Evolutionary conservation across 805 yeast genomes (phyloP), one percentile per base, ranked within the genome.

Genomic region (Cyberlindnera suaveolens): DNA sequence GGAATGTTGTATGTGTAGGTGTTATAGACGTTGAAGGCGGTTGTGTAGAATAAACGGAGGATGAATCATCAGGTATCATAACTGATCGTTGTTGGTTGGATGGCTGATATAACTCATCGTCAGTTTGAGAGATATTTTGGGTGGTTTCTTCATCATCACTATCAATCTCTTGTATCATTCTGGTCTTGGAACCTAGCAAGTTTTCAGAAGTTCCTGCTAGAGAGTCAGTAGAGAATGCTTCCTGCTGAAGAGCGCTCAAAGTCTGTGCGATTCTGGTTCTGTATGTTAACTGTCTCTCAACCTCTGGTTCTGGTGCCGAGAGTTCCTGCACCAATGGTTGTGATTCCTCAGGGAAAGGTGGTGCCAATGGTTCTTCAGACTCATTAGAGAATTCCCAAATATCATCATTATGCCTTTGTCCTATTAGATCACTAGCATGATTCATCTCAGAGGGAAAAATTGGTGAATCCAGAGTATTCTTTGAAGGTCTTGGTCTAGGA

Each of bases 401-500:
- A 6, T 39, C 47, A 19, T 34, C 18, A 33, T 5, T 27, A 31
- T 5, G 10, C 15, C 42, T 32, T 26, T 17, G 5, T 9, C 27
- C 11, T 23, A 23, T n/a, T 17, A 39, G 38, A 14, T 34, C 34
- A n/a, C 26, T 8, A 7, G 32, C 14, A 13, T 31, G 27, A 13
- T 27, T 15, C 26, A 37, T 14, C 15, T 41, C 50, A 7, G 45
- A 35, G 6, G 43, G 42, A 1, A 36, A 37, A 2, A 44, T 36
- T 7, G 47, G 39, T 1, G 51, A 48, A 3, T 30, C 35, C 7
- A n/a, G 13, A 5, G 40, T 30, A 20, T 18, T 31, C 8, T n/a
- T 31, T 36, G 41, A 6, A 5, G 62, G 60, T 56, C 53, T 54
- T 16, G 62, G 62, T 36, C 62, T 54, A 10, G 62, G 60, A 0